Evolutionary conservation across 768 basidiomycete genomes (phyloP).

Genomic region (Kwoniella mangroviensis): DNA sequence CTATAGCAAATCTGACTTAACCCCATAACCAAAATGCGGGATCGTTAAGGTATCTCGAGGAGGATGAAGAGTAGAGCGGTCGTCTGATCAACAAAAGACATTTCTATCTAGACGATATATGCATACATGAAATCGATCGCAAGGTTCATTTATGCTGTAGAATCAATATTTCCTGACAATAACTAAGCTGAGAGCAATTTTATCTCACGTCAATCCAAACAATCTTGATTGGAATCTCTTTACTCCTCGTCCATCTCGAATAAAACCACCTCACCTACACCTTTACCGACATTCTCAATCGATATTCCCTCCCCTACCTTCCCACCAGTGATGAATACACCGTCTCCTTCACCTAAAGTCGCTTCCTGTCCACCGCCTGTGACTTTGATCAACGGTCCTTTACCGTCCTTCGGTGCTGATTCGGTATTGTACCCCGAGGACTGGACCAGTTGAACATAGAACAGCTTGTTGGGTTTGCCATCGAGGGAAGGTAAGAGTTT

Average conservation of each 20-base stretch:
- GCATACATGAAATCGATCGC: neutral
- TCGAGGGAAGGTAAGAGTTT: slow-evolving; percentile 57
- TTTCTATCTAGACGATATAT: neutral
- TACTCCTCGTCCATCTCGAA: slow-evolving; percentile 70
- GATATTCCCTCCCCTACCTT: slow-evolving; percentile 60
- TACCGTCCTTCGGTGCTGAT: slow-evolving; percentile 54
- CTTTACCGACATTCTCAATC: slow-evolving; percentile 67
- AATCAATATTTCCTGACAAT: no score
- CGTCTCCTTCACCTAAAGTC: slow-evolving; percentile 82
- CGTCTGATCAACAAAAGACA: neutral
- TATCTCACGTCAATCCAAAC: no score
- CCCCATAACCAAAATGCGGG: neutral
- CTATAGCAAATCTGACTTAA: neutral
- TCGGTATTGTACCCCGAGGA: slow-evolving; percentile 76
- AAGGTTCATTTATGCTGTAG: no score
- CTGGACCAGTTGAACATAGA: slow-evolving; percentile 85
- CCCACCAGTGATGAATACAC: slow-evolving; percentile 70
- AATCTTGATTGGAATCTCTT: neutral
- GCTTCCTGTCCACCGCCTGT: slow-evolving; percentile 58
- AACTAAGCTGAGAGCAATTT: no score
- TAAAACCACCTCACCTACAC: slow-evolving; percentile 72
- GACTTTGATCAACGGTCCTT: slow-evolving; percentile 68
- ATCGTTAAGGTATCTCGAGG: neutral
- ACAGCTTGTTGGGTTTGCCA: slow-evolving; percentile 62
- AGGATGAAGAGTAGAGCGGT: neutral